A percentile compares a stretch with the other conserved stretches of the same genome.
phyloP scores from a whole-genome alignment of 2,329 filamentous ascomycete species.

The Macrophomina pseudophaseolina region DNA sequence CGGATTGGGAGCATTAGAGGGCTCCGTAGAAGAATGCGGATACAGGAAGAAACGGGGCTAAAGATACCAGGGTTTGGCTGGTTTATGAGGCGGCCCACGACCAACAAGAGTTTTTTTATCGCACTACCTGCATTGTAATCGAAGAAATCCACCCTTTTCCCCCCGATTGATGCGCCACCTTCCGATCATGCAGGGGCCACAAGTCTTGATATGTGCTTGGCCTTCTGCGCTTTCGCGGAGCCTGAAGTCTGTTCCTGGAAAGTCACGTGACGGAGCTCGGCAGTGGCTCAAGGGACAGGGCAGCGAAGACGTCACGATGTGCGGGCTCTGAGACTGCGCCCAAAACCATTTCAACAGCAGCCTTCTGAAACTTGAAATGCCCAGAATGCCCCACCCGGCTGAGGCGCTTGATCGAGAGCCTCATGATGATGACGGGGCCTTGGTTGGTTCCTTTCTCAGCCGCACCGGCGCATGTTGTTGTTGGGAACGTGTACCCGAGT shows the following conservation, averaged over 20 bases:
- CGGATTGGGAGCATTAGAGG: not conserved
- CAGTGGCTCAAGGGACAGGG: no score
- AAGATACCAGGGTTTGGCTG: constrained; percentile 14
- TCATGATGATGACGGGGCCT: not conserved
- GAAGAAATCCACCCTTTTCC: constrained; percentile 5
- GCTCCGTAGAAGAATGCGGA: not conserved
- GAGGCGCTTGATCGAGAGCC: not conserved
- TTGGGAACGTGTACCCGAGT: constrained; percentile 4
- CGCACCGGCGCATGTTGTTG: not conserved
- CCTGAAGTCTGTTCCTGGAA: not conserved
- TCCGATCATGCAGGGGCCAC: constrained; percentile 14
- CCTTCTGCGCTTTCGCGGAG: not conserved
- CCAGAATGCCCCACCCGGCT: not conserved
- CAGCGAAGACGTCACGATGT: not conserved
- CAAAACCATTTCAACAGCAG: not conserved
- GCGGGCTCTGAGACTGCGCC: not conserved
- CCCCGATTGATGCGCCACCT: not conserved
- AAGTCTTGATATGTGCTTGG: not conserved
- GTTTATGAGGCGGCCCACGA: constrained; percentile 15
- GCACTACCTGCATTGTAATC: constrained; percentile 12
- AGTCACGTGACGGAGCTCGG: no score
- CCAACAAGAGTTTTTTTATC: constrained; percentile 3
- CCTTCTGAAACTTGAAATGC: not conserved
- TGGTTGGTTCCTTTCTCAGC: not conserved
- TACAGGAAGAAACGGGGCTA: not conserved